Conservation (phyloP, 1,284 basidiomycete species). For the Puccinia hordei region DNA sequence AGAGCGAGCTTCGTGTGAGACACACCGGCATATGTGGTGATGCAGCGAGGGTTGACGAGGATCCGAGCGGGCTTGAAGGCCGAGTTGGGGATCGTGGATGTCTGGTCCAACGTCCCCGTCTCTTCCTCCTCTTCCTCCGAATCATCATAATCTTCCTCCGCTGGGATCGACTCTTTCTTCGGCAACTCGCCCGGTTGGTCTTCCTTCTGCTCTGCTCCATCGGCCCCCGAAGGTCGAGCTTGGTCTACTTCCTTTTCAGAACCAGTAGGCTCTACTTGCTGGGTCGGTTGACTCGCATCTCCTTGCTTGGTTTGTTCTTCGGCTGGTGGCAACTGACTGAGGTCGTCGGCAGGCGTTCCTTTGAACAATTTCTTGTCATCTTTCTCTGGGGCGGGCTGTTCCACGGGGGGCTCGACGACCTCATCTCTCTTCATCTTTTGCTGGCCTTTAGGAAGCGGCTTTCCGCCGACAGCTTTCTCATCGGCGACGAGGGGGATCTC, state of each 20-base stretch:
- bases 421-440: constrained; percentile 43
- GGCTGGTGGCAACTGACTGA: neutral
- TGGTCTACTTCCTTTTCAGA: constrained; percentile 53
- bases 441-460: constrained; percentile 49
- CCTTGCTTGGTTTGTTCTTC: neutral
- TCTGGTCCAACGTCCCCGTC: constrained; percentile 56
- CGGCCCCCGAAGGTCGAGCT: constrained; percentile 54
- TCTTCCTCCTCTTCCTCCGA: constrained; percentile 65
- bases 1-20: constrained; percentile 86
- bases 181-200: constrained; percentile 48
- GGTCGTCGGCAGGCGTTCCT: neutral
- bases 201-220: constrained; percentile 53
- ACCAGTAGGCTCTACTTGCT: constrained; percentile 51
- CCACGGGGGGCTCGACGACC: constrained; percentile 8
- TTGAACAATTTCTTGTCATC: neutral
- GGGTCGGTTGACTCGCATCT: constrained; percentile 51
- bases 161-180: constrained; percentile 30
- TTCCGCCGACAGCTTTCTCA: constrained; percentile 43
- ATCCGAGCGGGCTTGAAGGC: constrained; percentile 83
- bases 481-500: neutral
- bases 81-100: constrained; percentile 73
- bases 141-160: constrained; percentile 51
- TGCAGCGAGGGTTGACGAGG: constrained; percentile 87
- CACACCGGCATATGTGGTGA: constrained; percentile 93
- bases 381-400: neutral